Conservation (phyloP, 225 moss, liverwort and hornwort species). For the Bryum argenteum region DNA sequence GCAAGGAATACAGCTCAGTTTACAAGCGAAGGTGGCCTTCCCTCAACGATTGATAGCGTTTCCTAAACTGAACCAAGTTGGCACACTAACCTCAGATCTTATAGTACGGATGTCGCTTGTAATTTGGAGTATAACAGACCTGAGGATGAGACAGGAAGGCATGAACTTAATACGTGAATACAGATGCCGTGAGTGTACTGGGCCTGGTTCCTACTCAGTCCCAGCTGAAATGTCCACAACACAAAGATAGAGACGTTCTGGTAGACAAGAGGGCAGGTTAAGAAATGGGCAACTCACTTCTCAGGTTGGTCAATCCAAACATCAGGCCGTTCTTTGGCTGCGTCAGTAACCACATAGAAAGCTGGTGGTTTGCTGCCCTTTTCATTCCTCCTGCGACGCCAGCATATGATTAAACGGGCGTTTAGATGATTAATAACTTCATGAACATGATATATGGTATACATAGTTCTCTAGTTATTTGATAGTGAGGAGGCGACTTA, state of each 20-base stretch:
- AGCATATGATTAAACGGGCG: slow-evolving; percentile 17
- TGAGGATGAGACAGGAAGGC: slow-evolving; percentile 32
- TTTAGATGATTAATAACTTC: not conserved
- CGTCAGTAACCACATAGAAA: slow-evolving; percentile 74
- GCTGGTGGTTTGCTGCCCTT: slow-evolving; percentile 74
- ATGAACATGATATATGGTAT: not conserved
- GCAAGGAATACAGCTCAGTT: not conserved
- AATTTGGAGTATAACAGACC: slow-evolving; percentile 89
- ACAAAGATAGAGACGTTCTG: not conserved
- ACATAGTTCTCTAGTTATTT: not conserved
- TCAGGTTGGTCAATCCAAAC: slow-evolving; percentile 96
- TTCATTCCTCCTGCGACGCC: slow-evolving; percentile 60
- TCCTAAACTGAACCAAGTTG: slow-evolving; percentile 9
- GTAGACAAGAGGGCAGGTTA: not conserved
- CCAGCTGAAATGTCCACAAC: not conserved
- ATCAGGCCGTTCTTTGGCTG: slow-evolving; percentile 88
- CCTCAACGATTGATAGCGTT: slow-evolving; percentile 1
- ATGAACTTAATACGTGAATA: slow-evolving; percentile 11
- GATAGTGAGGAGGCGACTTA: not conserved
- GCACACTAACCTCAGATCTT: slow-evolving; percentile 60
- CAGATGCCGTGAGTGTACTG: not conserved
- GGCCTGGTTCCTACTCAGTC: not conserved
- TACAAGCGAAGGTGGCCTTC: not conserved
- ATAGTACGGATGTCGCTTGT: slow-evolving; percentile 86
- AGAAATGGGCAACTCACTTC: slow-evolving; percentile 47